A percentile compares a stretch with the other conserved stretches of the same genome.
phyloP scores from a whole-genome alignment of 768 basidiomycete species.

The Chalciporus pseudorubinellus region DNA sequence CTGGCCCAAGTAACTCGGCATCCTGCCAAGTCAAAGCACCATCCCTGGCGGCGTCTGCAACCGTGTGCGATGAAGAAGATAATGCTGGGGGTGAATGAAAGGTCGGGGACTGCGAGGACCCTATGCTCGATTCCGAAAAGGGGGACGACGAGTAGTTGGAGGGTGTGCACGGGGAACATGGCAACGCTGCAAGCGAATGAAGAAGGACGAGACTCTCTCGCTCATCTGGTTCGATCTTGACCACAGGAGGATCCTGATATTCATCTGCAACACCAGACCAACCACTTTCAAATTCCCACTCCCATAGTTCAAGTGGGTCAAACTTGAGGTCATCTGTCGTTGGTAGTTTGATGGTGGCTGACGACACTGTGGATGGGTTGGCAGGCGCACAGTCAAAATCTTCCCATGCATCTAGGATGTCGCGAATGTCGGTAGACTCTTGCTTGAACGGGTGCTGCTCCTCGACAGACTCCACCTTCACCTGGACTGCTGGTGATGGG shows the following conservation, averaged over 20 bases:
- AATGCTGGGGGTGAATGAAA: slow-evolving; percentile 15
- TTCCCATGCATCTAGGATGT: slow-evolving; percentile 71
- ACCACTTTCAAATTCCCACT: slow-evolving; percentile 34
- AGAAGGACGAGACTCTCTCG: slow-evolving; percentile 25
- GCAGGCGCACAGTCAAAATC: slow-evolving; percentile 44
- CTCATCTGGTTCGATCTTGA: slow-evolving; percentile 45
- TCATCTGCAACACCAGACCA: slow-evolving; percentile 20
- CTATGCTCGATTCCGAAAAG: slow-evolving; percentile 14
- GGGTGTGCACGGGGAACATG: slow-evolving; percentile 19
- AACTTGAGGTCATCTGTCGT: slow-evolving; percentile 41
- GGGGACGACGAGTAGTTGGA: slow-evolving; percentile 20
- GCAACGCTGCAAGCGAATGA: slow-evolving; percentile 8
- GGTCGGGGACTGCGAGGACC: slow-evolving; percentile 13
- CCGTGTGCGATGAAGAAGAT: slow-evolving; percentile 3
- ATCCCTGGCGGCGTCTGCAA: slow-evolving; percentile 7
- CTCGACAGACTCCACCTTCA: slow-evolving; percentile 24
- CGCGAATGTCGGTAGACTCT: slow-evolving; percentile 60
- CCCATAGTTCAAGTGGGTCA: slow-evolving; percentile 40
- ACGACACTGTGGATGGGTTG: slow-evolving; percentile 22
- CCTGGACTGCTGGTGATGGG: slow-evolving; percentile 18
- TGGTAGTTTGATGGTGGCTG: slow-evolving; percentile 30
- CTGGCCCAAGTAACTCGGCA: slow-evolving; percentile 45
- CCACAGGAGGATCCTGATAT: slow-evolving; percentile 23
- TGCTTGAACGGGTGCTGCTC: slow-evolving; percentile 47
- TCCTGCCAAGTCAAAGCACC: slow-evolving; percentile 41